Percentiles rank a stretch among this genome's conserved stretches.
phyloP scores from a whole-genome alignment of 2,329 filamentous ascomycete species.

The Colletotrichum melonis region DNA sequence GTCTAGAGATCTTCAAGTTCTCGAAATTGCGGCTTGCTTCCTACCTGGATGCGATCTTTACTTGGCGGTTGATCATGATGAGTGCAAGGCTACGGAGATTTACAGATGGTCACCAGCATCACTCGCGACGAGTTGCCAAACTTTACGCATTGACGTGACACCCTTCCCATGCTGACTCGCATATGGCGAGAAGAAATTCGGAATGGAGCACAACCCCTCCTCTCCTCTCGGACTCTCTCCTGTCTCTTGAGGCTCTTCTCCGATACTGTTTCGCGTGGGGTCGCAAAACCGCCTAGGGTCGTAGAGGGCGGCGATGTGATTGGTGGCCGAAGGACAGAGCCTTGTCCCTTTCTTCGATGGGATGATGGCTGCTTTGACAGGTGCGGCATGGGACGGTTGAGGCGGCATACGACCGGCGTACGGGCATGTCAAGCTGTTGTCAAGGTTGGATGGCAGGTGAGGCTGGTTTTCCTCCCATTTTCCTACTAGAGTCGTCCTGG shows the following conservation, averaged over 20 bases:
- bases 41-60: neutral
- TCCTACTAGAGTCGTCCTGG: neutral
- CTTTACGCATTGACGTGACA: neutral
- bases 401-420: neutral
- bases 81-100: neutral
- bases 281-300: neutral
- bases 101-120: slow-evolving; percentile 15
- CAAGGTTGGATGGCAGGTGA: slow-evolving; percentile 27
- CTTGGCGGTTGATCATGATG: slow-evolving; percentile 2
- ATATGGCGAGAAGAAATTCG: neutral
- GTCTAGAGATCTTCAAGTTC: neutral
- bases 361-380: slow-evolving; percentile 25
- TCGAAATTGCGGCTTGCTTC: neutral
- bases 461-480: neutral
- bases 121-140: slow-evolving; percentile 21
- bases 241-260: slow-evolving; percentile 15
- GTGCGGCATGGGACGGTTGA: neutral
- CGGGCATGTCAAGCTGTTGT: neutral
- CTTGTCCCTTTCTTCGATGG: slow-evolving; percentile 14
- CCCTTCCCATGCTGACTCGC: slow-evolving; percentile 7
- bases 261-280: slow-evolving; percentile 21
- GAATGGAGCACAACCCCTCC: neutral
- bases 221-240: neutral
- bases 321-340: slow-evolving; percentile 16
- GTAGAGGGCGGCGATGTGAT: slow-evolving; percentile 1